phyloP scores from a whole-genome alignment of 768 basidiomycete genomes.

The Amanita rimosa region DNA sequence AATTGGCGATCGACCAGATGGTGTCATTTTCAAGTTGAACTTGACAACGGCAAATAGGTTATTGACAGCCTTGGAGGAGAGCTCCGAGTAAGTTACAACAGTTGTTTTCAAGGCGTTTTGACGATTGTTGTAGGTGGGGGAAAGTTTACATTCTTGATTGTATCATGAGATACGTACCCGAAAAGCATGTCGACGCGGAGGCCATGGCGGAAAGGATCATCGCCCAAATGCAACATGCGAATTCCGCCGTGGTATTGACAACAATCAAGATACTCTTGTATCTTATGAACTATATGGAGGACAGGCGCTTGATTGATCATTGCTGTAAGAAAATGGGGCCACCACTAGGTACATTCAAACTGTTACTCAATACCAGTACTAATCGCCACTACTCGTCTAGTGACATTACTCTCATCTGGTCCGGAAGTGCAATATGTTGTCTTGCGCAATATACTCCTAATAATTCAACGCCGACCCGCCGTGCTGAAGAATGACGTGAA shows the following conservation, averaged over 20 bases:
- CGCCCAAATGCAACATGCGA: conserved; percentile 92
- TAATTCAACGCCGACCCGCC: conserved; percentile 88
- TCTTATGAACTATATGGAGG: conserved; percentile 99
- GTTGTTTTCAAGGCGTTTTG: conserved; percentile 8
- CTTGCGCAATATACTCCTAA: conserved; percentile 90
- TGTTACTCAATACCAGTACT: conserved; percentile 1
- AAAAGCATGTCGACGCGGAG: conserved; percentile 79
- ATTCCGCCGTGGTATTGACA: conserved; percentile 98
- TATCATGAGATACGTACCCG: conserved; percentile 87
- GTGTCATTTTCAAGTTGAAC: conserved; percentile 88
- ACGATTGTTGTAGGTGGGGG: conserved; percentile 66
- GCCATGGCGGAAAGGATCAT: conserved; percentile 93
- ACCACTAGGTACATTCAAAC: conserved; percentile 57
- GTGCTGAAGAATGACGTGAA: conserved; percentile 96
- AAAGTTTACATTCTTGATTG: conserved; percentile 98
- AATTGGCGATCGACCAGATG: conserved; percentile 90
- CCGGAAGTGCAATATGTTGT: conserved; percentile 99
- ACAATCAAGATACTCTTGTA: conserved; percentile 93
- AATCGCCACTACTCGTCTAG: conserved; percentile 26
- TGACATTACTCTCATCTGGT: conserved; percentile 91
- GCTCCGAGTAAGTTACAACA: conserved; percentile 74
- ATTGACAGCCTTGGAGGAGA: conserved; percentile 84
- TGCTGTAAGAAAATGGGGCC: conserved; percentile 98
- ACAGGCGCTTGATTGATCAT: conserved; percentile 71
- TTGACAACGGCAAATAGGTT: conserved; percentile 81